These are phyloP conservation scores for Trichoderma oligosporum DNA, from an alignment of 2,329 filamentous ascomycete genomes.

Conservation along the genomic window DNA sequence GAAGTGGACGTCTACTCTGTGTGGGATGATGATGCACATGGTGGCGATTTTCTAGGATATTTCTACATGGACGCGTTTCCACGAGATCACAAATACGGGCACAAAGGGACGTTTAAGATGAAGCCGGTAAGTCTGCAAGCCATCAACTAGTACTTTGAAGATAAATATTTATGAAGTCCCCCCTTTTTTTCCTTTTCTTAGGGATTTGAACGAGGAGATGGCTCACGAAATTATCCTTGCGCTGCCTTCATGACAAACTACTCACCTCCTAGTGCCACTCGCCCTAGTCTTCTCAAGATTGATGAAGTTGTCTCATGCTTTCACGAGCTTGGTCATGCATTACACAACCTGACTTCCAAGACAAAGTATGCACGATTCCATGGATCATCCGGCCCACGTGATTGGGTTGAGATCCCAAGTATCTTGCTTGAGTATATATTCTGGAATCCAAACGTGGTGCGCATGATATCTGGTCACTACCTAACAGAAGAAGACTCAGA, in stretches of 20 bases:
- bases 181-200: conserved; percentile 30
- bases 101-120: conserved; percentile 73
- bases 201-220: conserved; percentile 59
- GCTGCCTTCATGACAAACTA: conserved; percentile 76
- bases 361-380: conserved; percentile 58
- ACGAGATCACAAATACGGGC: conserved; percentile 71
- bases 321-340: conserved; percentile 63
- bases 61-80: conserved; percentile 73
- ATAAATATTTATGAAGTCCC: too few relatives aligned
- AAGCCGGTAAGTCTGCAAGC: conserved; percentile 35
- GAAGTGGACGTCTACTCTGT: conserved; percentile 72
- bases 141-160: too few relatives aligned
- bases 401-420: conserved; percentile 62
- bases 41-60: conserved; percentile 67
- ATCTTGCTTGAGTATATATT: conserved; percentile 68
- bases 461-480: conserved; percentile 64
- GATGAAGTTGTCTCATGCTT: conserved; percentile 73
- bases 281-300: conserved; percentile 69
- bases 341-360: conserved; percentile 57
- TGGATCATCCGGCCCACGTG: conserved; percentile 56
- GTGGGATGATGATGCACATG: conserved; percentile 66
- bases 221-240: conserved; percentile 66
- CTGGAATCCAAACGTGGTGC: conserved; percentile 57
- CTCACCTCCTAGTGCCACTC: conserved; percentile 66
- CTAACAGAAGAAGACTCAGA: conserved; percentile 41